A percentile compares a stretch with the other conserved stretches of the same genome.
phyloP scores from a whole-genome alignment of 495 filamentous ascomycete genomes.

The Penicillium verhagenii region DNA sequence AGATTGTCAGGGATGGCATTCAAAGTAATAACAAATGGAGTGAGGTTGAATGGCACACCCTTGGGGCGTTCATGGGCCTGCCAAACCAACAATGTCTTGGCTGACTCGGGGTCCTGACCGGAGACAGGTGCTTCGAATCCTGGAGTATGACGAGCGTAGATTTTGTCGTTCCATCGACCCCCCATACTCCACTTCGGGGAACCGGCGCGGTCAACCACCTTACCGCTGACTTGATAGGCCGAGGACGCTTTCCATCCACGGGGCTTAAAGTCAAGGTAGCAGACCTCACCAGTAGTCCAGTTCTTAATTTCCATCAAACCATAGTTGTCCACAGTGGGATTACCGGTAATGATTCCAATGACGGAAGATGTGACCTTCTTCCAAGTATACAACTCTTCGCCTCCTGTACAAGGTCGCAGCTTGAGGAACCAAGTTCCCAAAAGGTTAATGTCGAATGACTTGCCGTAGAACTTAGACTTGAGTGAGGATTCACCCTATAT shows the following conservation, averaged over 20 bases:
- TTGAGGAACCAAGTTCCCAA: slow-evolving; percentile 96
- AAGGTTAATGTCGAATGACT: slow-evolving; percentile 94
- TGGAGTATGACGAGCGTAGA: slow-evolving; percentile 90
- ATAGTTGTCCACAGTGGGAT: slow-evolving; percentile 97
- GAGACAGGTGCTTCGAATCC: slow-evolving; percentile 80
- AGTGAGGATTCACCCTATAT: slow-evolving; percentile 84
- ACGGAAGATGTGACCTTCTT: slow-evolving; percentile 99
- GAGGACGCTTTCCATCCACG: slow-evolving; percentile 92
- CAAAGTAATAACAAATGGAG: slow-evolving; percentile 91
- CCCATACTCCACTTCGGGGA: slow-evolving; percentile 83
- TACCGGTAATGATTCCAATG: slow-evolving; percentile 95
- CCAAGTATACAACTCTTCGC: slow-evolving; percentile 94
- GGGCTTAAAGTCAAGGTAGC: slow-evolving; percentile 90
- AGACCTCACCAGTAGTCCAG: slow-evolving; percentile 88
- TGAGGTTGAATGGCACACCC: slow-evolving; percentile 94
- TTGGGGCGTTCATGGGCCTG: slow-evolving; percentile 76
- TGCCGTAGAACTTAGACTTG: slow-evolving; percentile 96
- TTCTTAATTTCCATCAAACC: slow-evolving; percentile 97
- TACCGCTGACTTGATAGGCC: slow-evolving; percentile 83
- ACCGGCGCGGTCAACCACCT: slow-evolving; percentile 72
- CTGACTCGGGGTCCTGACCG: slow-evolving; percentile 46
- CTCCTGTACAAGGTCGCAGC: slow-evolving; percentile 73
- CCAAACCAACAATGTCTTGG: slow-evolving; percentile 87
- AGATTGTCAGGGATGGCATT: slow-evolving; percentile 82
- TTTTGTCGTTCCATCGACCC: slow-evolving; percentile 95